Evolutionary conservation across 805 yeast genomes (phyloP).

Genomic region (Metschnikowia lachancei): DNA sequence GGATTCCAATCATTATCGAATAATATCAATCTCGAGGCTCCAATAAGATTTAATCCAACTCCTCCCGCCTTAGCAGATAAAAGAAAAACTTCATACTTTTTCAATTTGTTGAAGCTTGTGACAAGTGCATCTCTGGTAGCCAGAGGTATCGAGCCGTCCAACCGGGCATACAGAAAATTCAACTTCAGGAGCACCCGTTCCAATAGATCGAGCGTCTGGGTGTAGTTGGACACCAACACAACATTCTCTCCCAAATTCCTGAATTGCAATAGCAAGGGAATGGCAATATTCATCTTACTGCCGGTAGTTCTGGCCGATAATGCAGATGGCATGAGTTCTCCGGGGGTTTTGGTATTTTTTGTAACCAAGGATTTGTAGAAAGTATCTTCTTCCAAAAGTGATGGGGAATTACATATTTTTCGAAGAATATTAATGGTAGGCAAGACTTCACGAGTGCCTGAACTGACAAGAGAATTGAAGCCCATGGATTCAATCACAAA

Average conservation of each 20-base stretch:
- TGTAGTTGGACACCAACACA: slow-evolving; percentile 83
- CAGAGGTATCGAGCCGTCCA: slow-evolving; percentile 83
- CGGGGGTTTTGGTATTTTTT: neutral
- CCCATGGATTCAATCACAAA: slow-evolving; percentile 42
- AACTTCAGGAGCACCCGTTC: slow-evolving; percentile 53
- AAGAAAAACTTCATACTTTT: slow-evolving; percentile 53
- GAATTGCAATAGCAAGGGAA: slow-evolving; percentile 54
- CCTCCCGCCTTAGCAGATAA: slow-evolving; percentile 93
- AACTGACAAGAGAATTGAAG: slow-evolving; percentile 30
- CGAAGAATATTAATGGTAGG: slow-evolving; percentile 70
- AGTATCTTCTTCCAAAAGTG: slow-evolving; percentile 52
- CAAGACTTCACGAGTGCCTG: slow-evolving; percentile 45
- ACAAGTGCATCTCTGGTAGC: slow-evolving; percentile 65
- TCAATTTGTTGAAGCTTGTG: slow-evolving; percentile 57
- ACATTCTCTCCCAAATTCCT: slow-evolving; percentile 57
- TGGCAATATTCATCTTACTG: slow-evolving; percentile 67
- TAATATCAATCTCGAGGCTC: slow-evolving; percentile 81
- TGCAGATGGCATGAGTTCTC: slow-evolving; percentile 20
- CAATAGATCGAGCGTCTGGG: slow-evolving; percentile 78
- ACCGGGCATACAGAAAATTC: slow-evolving; percentile 52
- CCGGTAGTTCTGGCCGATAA: slow-evolving; percentile 14
- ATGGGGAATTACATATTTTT: slow-evolving; percentile 82
- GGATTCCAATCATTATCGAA: slow-evolving; percentile 99
- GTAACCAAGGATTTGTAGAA: slow-evolving; percentile 16
- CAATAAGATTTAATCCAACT: slow-evolving; percentile 82